phyloP scores from a whole-genome alignment of 116 monocot genomes.

The Cymodocea nodosa region DNA sequence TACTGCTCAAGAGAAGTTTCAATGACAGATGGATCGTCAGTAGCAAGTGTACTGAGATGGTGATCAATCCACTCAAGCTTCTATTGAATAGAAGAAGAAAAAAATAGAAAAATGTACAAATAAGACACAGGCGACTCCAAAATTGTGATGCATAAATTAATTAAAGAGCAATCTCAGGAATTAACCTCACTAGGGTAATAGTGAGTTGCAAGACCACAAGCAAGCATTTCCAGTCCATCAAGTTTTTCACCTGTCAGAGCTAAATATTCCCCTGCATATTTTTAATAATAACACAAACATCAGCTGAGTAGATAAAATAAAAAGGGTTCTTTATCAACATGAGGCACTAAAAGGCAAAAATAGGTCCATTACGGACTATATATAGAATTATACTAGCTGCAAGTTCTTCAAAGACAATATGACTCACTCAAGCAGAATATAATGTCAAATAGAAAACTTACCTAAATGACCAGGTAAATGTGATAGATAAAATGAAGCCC shows the following conservation, averaged over 20 bases:
- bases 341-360: not conserved
- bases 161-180: not conserved
- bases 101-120: not conserved
- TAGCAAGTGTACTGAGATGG: conserved; percentile 59
- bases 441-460: conserved; percentile 12
- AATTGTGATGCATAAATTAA: not conserved
- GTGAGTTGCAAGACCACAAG: conserved; percentile 89
- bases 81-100: conserved; percentile 20
- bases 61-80: conserved; percentile 74
- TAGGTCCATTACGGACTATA: too few species aligned
- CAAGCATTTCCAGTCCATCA: conserved; percentile 82
- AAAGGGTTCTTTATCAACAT: not conserved
- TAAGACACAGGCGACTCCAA: not conserved
- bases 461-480: conserved; percentile 91
- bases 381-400: too few species aligned
- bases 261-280: conserved; percentile 71
- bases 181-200: conserved; percentile 49
- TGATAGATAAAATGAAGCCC: conserved; percentile 95
- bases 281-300: not conserved
- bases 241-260: conserved; percentile 89
- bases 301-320: not conserved
- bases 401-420: too few species aligned
- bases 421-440: not conserved
- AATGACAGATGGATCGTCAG: conserved; percentile 94
- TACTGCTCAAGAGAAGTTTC: conserved; percentile 79